Evolutionary conservation across 2,329 filamentous ascomycete genomes (phyloP).

Genomic region (Claviceps arundinis): DNA sequence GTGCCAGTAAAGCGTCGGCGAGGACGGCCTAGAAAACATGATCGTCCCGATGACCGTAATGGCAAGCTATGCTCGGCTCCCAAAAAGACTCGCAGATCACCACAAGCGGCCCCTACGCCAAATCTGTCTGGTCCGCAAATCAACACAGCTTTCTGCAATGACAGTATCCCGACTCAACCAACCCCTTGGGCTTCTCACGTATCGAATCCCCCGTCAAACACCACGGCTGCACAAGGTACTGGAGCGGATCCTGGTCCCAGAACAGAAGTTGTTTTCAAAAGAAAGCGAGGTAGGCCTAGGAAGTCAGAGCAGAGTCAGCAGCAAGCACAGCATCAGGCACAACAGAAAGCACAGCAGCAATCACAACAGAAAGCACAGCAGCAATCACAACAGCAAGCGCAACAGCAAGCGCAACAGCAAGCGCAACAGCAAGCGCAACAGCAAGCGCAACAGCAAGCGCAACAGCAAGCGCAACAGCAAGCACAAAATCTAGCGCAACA

Average conservation of each 20-base stretch:
- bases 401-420: not conserved
- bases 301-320: slow-evolving; percentile 3
- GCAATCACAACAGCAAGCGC: not conserved
- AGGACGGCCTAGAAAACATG: slow-evolving; percentile 3
- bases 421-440: not conserved
- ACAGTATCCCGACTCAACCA: not conserved
- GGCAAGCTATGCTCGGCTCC: not conserved
- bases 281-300: slow-evolving; percentile 5
- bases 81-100: not conserved
- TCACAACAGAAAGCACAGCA: not conserved
- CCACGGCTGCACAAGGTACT: not conserved
- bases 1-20: not conserved
- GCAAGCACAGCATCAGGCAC: not conserved
- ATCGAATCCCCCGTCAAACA: not conserved
- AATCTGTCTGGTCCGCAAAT: not conserved
- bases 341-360: not conserved
- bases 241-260: not conserved
- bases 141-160: not conserved
- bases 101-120: not conserved
- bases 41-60: not conserved
- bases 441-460: not conserved
- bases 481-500: not conserved
- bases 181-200: not conserved
- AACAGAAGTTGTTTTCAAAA: not conserved
- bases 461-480: not conserved